A percentile compares a stretch with the other conserved stretches of the same genome.
Conservation (phyloP, 768 basidiomycete species). For the Rhodotorula sphaerocarpa region DNA sequence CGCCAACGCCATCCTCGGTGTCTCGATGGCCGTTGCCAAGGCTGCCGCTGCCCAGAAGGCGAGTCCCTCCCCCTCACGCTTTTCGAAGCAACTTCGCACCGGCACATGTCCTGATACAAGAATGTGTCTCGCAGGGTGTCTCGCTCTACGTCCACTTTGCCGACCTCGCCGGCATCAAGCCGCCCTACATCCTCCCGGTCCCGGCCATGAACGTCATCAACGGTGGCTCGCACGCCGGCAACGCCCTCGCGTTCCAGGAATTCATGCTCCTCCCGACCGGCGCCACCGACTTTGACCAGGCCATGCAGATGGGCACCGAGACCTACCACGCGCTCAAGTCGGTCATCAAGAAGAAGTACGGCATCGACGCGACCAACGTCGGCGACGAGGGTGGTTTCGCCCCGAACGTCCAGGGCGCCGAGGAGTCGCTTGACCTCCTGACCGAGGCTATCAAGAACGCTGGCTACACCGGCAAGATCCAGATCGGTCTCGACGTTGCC, state of each 20-base stretch:
- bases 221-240: conserved; percentile 98
- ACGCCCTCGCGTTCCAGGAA: conserved; percentile 99
- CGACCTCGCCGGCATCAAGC: conserved; percentile 86
- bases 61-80: conserved; percentile 5
- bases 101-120: too few relatives aligned
- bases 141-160: conserved; percentile 96
- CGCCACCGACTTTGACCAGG: conserved; percentile 82
- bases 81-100: not conserved
- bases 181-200: conserved; percentile 81
- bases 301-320: conserved; percentile 97
- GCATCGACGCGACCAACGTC: conserved; percentile 97
- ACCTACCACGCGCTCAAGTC: conserved; percentile 69
- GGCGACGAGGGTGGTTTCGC: conserved; percentile 99
- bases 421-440: conserved; percentile 90
- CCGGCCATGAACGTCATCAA: conserved; percentile 99
- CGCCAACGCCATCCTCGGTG: conserved; percentile 97
- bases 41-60: conserved; percentile 88
- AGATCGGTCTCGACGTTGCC: conserved; percentile 87
- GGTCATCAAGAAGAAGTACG: conserved; percentile 98
- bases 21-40: conserved; percentile 88
- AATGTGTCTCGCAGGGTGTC: conserved; percentile 58
- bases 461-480: conserved; percentile 96
- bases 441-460: conserved; percentile 95
- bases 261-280: conserved; percentile 99
- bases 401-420: conserved; percentile 92